Percentiles rank a stretch among this genome's conserved stretches.
These are phyloP conservation scores for Exophiala calicioides DNA, from an alignment of 2,329 filamentous ascomycete genomes.

Conservation along the genomic window DNA sequence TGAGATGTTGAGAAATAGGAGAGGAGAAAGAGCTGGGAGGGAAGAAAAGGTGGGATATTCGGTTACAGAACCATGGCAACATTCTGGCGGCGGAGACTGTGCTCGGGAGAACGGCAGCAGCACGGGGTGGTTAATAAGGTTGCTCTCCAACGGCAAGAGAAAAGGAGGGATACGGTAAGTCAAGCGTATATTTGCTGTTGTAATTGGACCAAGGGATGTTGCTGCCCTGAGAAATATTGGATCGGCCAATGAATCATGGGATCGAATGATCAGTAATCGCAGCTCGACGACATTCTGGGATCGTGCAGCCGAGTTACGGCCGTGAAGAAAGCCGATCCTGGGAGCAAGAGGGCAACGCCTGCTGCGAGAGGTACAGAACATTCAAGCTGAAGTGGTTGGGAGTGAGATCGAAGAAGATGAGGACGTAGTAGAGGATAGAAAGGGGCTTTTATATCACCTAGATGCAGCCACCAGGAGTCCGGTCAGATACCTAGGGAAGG, in stretches of 20 bases:
- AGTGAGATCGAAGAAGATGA: no score
- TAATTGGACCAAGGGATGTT: conserved; percentile 7
- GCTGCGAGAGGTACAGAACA: no score
- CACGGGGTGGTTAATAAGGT: conserved; percentile 11
- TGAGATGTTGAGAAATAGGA: no score
- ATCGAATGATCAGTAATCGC: conserved; percentile 18
- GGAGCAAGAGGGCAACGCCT: no score
- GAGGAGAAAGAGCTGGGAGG: no score
- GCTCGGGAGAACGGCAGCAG: no score
- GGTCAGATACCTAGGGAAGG: background rate
- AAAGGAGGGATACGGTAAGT: background rate
- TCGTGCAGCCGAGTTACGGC: background rate
- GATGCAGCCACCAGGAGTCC: no score
- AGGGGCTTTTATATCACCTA: no score
- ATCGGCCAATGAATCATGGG: conserved; percentile 7
- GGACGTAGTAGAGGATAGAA: no score
- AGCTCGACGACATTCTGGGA: background rate
- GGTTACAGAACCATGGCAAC: no score
- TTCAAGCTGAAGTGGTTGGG: background rate
- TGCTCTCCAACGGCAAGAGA: conserved; percentile 7
- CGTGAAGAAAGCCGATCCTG: conserved; percentile 11
- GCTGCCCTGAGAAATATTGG: conserved; percentile 4
- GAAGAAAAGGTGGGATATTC: no score
- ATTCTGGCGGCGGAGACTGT: no score
- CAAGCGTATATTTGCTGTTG: background rate